Percentiles rank a stretch among this genome's conserved stretches.
Evolutionary conservation across 2,329 filamentous ascomycete genomes (phyloP).

Genomic region (Gremmenia infestans): DNA sequence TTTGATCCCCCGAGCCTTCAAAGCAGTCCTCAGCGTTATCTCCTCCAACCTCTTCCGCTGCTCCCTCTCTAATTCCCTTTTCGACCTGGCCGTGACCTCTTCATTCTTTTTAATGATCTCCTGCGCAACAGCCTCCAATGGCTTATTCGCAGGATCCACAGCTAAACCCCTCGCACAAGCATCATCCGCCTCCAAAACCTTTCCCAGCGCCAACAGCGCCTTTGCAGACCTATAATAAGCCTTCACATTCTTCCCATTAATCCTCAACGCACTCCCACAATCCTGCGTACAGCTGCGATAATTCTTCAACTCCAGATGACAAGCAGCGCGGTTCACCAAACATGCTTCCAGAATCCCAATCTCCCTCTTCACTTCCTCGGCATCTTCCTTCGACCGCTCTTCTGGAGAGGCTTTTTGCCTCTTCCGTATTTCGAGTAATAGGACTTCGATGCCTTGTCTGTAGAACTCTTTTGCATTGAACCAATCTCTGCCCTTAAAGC

Average conservation of each 20-base stretch:
- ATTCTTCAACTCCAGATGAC: slow-evolving; percentile 83
- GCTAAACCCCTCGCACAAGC: slow-evolving; percentile 68
- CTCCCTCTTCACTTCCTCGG: slow-evolving; percentile 44
- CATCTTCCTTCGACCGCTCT: slow-evolving; percentile 42
- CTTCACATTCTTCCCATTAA: slow-evolving; percentile 81
- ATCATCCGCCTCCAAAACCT: slow-evolving; percentile 74
- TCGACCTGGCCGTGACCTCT: slow-evolving; percentile 50
- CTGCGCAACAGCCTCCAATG: slow-evolving; percentile 56
- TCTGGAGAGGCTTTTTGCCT: slow-evolving; percentile 35
- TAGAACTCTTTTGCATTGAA: slow-evolving; percentile 88
- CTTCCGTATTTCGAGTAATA: slow-evolving; percentile 59
- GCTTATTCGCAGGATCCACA: slow-evolving; percentile 64
- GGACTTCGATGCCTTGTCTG: slow-evolving; percentile 71
- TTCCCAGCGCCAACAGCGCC: slow-evolving; percentile 74
- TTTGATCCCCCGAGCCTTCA: slow-evolving; percentile 65
- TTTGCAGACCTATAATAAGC: slow-evolving; percentile 81
- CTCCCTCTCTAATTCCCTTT: slow-evolving; percentile 50
- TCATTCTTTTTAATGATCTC: slow-evolving; percentile 59
- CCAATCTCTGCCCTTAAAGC: slow-evolving; percentile 69
- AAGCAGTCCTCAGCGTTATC: slow-evolving; percentile 58
- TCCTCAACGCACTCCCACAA: slow-evolving; percentile 70
- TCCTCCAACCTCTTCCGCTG: slow-evolving; percentile 52
- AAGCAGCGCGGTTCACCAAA: slow-evolving; percentile 83
- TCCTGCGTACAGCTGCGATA: slow-evolving; percentile 83
- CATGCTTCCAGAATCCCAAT: slow-evolving; percentile 66